Evolutionary conservation across 441 rosid genomes (phyloP), one percentile per base, ranked within the genome.

Genomic region (Biscutella laevigata): DNA sequence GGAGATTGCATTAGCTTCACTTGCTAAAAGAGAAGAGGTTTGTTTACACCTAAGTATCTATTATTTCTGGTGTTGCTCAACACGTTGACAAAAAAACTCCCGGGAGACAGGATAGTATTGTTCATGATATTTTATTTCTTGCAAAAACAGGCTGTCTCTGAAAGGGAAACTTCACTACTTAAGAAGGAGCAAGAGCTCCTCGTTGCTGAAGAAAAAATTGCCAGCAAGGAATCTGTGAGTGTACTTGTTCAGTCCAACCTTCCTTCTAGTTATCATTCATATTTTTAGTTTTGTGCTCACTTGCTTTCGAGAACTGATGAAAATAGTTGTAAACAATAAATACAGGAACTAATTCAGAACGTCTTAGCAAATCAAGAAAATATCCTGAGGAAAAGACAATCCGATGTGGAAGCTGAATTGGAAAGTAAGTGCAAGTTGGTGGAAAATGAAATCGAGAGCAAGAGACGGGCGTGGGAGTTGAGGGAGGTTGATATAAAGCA

Each of bases 381-480:
- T 42, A 48, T 67, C 70, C 58, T 83, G 64, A 77, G 72, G 70
- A 67, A 43, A 10, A 82, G 84, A 80, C 76, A 74, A 64, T 68
- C 76, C 4, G 91, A 82, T 60, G 70, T 85, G 69, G 98, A 88
- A 61, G 79, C 87, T 64, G 89, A 85, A 73, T 38, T 91, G 66
- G 87, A 82, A 73, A 45, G 39, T 42, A 83, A 69, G 68, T 71
- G 68, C 14, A 83, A 85, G 65, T 17, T 62, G 67, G 83, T 67
- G 56, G 98, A 82, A 64, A 81, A 80, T 71, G 96, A 85, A 66
- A 71, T 85, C 24, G 98, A 83, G 69, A 69, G 72, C 33, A 91
- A 80, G 74, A 81, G 86, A 71, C 82, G 96, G 25, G 86, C 84
- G 30, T 88, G 86, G 85, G 96, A 91, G 64, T 74, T 91, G 66